Base-by-base conservation (phyloP, 768 basidiomycete genomes). In the Lactarius akahatsu region DNA sequence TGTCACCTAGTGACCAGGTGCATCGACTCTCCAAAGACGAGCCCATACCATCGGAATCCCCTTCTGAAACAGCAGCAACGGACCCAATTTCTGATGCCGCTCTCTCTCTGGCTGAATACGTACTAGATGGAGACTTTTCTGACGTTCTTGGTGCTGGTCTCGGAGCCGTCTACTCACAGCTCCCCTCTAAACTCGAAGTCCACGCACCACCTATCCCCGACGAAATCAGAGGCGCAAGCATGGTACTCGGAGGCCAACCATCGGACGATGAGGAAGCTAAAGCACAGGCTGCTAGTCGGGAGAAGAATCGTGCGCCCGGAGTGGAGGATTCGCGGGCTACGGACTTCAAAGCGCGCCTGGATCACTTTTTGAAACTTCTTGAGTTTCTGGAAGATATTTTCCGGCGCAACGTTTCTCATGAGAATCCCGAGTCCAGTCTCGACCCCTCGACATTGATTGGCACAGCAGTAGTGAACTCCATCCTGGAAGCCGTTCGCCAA, bases 61-160 rank as follows among this genome's bases (percentile, higher is more conserved):
- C 72, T n/a, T 67, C 63, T 4, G 70, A 72, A 28, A 61, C 70
- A 10, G 23, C 30, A 2, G 30, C 56, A 26, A 69, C 74, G 23
- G 93, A 96, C 74, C 89, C 94, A 3, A 84, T 93, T 50, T 85
- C 85, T 36, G 94, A 95, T 73, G 92, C 94, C 1, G 90, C 91
- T 1, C 80, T 96, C 52, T 91, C 92, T 9, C 80, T 98, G 45
- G 93, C 93, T 23, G 94, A 96, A 74, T 97, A 94, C 74, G 92
- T 98, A 60, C 83, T 97, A 20, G 93, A 96, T 72, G 93, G 95
- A n/a, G 96, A 98, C 76, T 96, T 97, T 75, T 93, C 94, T n/a
- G 95, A 98, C 69, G 96, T 98, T 13, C 85, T 98, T 56, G 94
- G 89, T 20, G 96, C 96, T 3, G 94, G 95, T 18, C 76, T 98